phyloP scores from a whole-genome alignment of 2,329 filamentous ascomycete genomes.

The Biscogniauxia marginata region DNA sequence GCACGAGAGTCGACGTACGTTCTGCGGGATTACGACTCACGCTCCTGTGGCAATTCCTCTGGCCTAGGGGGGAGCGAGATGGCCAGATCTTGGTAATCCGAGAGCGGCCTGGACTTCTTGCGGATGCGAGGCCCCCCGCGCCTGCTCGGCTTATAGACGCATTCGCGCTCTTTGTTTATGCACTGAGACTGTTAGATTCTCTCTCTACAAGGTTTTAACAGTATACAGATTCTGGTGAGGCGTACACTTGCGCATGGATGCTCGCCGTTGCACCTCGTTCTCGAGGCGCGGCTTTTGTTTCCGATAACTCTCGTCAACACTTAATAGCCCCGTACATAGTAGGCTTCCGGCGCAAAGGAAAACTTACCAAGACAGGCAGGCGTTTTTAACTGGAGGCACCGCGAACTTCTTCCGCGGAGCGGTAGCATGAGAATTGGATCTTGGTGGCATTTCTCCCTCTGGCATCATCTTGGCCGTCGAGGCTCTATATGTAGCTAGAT shows the following conservation, averaged over 20 bases:
- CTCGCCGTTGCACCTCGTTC: constrained; percentile 47
- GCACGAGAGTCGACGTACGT: neutral
- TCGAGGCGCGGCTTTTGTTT: constrained; percentile 42
- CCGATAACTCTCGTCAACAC: constrained; percentile 9
- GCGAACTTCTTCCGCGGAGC: constrained; percentile 41
- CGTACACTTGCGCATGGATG: constrained; percentile 43
- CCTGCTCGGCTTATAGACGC: constrained; percentile 42
- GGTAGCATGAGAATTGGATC: constrained; percentile 16
- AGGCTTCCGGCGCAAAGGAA: neutral
- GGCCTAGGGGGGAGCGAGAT: constrained; percentile 27
- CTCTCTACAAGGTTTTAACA: constrained; percentile 1
- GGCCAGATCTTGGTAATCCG: constrained; percentile 29
- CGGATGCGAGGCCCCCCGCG: constrained; percentile 44
- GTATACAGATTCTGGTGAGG: constrained; percentile 11
- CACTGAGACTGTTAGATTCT: constrained; percentile 34
- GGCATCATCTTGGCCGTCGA: constrained; percentile 18
- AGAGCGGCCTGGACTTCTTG: constrained; percentile 35
- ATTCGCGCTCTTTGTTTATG: constrained; percentile 39
- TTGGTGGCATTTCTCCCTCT: constrained; percentile 23
- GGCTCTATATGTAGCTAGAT: constrained; percentile 2
- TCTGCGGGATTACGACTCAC: constrained; percentile 23
- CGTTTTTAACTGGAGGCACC: constrained; percentile 49
- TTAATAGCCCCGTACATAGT: neutral
- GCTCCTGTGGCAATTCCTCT: constrained; percentile 31
- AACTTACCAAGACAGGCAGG: constrained; percentile 49